A percentile compares a stretch with the other conserved stretches of the same genome.
Evolutionary conservation across 1,284 basidiomycete species (phyloP).

Genomic region (Macrocystidia cucumis): DNA sequence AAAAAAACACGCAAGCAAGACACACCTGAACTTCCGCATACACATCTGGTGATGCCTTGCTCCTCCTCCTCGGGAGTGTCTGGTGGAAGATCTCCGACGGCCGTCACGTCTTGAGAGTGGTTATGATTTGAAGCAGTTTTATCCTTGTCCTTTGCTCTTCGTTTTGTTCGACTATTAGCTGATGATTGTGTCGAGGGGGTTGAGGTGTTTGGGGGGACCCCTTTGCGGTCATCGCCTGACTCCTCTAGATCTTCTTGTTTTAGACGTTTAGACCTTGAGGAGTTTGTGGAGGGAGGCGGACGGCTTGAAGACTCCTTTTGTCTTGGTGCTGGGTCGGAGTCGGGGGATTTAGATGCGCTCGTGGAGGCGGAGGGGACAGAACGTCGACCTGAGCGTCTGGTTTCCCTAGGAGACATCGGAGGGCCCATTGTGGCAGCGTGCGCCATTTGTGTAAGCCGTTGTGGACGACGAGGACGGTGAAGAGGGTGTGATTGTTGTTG

Average conservation of each 20-base stretch:
- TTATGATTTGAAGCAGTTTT: too few relatives aligned
- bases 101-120: constrained; percentile 15
- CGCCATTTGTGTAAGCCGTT: constrained; percentile 26
- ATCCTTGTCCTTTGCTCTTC: constrained; percentile 48
- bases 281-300: constrained; percentile 34
- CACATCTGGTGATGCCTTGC: constrained; percentile 86
- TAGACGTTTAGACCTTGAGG: constrained; percentile 49
- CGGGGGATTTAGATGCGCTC: constrained; percentile 66
- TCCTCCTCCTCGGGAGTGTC: constrained; percentile 51
- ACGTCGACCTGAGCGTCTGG: constrained; percentile 67
- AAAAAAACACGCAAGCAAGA: constrained; percentile 13
- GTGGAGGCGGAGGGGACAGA: constrained; percentile 58
- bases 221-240: constrained; percentile 43
- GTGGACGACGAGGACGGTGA: constrained; percentile 5
- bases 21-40: constrained; percentile 87
- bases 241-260: constrained; percentile 73
- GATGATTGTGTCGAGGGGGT: constrained; percentile 19
- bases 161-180: constrained; percentile 37
- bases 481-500: background rate
- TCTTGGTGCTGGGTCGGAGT: constrained; percentile 48
- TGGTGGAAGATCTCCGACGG: constrained; percentile 21
- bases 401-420: constrained; percentile 68
- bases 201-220: constrained; percentile 26
- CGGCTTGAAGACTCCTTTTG: constrained; percentile 43
- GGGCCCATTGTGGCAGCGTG: constrained; percentile 60